phyloP scores from a whole-genome alignment of 2,329 filamentous ascomycete species.

The Celoporthe dispersa region DNA sequence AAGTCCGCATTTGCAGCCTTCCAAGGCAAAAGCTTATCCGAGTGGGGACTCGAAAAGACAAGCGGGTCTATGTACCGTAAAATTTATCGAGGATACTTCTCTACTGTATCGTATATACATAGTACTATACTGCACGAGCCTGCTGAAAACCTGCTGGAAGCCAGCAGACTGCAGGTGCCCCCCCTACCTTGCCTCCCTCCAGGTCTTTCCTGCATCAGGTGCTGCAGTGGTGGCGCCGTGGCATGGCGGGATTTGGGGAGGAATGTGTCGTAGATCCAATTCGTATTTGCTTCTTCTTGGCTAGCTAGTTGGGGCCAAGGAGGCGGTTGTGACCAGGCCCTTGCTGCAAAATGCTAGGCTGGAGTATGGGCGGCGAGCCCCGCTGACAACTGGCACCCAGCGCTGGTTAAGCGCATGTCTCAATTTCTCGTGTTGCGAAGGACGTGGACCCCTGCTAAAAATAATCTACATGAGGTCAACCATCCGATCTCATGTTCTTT shows the following conservation, averaged over 20 bases:
- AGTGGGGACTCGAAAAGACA: background rate
- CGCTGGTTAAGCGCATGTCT: slow-evolving; percentile 21
- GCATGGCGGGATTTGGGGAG: background rate
- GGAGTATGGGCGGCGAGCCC: background rate
- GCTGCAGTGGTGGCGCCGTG: slow-evolving; percentile 2
- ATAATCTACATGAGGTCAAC: slow-evolving; percentile 28
- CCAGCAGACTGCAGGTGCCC: background rate
- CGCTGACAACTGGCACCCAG: slow-evolving; percentile 9
- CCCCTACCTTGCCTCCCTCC: background rate
- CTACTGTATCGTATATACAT: background rate
- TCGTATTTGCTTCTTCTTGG: slow-evolving; percentile 3
- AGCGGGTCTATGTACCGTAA: background rate
- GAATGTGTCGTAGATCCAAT: slow-evolving; percentile 9
- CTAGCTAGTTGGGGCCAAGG: background rate
- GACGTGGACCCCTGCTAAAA: slow-evolving; percentile 28
- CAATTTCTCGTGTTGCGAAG: slow-evolving; percentile 29
- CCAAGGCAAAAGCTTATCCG: slow-evolving; percentile 5
- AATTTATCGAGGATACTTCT: background rate
- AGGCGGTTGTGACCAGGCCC: background rate
- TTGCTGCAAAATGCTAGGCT: background rate
- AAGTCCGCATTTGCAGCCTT: background rate
- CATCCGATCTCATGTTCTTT: slow-evolving; percentile 16
- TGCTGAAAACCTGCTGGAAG: background rate
- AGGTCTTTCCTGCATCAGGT: background rate
- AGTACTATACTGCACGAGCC: background rate